Percentiles rank a stretch among this genome's conserved stretches.
phyloP scores from a whole-genome alignment of 2,329 filamentous ascomycete genomes.

The Helotiales sp. region DNA sequence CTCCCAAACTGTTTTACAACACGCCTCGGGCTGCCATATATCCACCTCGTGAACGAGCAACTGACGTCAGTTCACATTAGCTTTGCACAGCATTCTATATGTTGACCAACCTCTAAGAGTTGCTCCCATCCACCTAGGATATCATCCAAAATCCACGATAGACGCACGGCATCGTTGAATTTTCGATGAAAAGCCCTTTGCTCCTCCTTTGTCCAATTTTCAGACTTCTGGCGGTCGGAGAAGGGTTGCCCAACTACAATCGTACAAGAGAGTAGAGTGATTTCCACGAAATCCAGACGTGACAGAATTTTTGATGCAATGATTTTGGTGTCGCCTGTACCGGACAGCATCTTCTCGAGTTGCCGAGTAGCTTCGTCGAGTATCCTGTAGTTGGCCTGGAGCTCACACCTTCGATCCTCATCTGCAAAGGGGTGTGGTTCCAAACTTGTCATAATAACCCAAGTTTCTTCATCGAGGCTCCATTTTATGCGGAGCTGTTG shows the following conservation, averaged over 20 bases:
- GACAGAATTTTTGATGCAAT: background rate
- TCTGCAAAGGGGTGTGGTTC: background rate
- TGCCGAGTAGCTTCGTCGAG: conserved; percentile 3
- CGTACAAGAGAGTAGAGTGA: background rate
- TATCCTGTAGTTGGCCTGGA: background rate
- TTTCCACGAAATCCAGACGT: background rate
- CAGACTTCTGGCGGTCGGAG: too few species aligned
- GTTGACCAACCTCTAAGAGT: conserved; percentile 6
- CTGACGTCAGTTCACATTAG: background rate
- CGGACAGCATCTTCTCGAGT: conserved; percentile 8
- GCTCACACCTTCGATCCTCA: background rate
- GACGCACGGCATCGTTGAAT: background rate
- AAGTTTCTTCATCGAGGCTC: too few species aligned
- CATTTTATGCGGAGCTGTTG: too few species aligned
- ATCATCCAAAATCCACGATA: background rate
- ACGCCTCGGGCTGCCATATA: background rate
- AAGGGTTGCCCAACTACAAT: background rate
- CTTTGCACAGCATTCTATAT: background rate
- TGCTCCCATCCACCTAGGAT: conserved; percentile 3
- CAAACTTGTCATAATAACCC: background rate
- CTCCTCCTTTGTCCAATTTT: background rate
- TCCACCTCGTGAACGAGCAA: background rate
- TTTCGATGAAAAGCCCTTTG: background rate
- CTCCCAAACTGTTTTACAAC: background rate
- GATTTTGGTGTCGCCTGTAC: background rate